Evolutionary conservation across 176 grass and related monocot genomes (phyloP).

Genomic region (Pontederia paniculata): DNA sequence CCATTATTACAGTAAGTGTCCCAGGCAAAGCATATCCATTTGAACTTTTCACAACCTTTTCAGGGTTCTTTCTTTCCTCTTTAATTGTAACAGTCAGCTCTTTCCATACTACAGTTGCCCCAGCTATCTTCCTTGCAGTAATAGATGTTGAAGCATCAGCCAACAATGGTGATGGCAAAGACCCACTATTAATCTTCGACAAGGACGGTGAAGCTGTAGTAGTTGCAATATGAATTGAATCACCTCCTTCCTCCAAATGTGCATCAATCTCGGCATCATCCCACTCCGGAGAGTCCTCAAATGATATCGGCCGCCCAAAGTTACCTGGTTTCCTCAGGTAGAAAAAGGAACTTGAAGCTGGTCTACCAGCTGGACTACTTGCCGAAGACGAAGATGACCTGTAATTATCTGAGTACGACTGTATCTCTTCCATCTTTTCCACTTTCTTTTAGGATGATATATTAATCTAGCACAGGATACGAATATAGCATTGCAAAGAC

Average conservation of each 20-base stretch:
- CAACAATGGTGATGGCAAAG: conserved; percentile 40
- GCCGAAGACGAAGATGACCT: conserved; percentile 74
- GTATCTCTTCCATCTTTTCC: conserved; percentile 39
- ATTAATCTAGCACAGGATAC: not conserved
- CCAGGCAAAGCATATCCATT: conserved; percentile 76
- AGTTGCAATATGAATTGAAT: conserved; percentile 33
- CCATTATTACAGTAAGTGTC: conserved; percentile 93
- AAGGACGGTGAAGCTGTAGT: conserved; percentile 35
- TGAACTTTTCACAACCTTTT: conserved; percentile 72
- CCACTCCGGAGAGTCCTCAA: conserved; percentile 96
- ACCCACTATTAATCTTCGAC: conserved; percentile 46
- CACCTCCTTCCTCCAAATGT: conserved; percentile 30
- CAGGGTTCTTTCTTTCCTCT: conserved; percentile 29
- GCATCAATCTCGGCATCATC: conserved; percentile 64
- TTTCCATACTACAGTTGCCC: conserved; percentile 79
- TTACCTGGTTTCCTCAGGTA: conserved; percentile 57
- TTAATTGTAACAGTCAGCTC: conserved; percentile 61
- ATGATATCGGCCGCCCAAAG: conserved; percentile 55
- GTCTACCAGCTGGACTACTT: conserved; percentile 38
- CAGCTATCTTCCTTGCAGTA: conserved; percentile 57
- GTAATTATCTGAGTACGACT: conserved; percentile 56
- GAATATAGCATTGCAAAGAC: no score
- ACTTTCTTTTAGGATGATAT: conserved; percentile 1
- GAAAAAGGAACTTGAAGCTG: conserved; percentile 26
- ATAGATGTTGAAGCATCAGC: conserved; percentile 12